phyloP scores from a whole-genome alignment of 2,329 filamentous ascomycete species.

The Elsinoe perseae region DNA sequence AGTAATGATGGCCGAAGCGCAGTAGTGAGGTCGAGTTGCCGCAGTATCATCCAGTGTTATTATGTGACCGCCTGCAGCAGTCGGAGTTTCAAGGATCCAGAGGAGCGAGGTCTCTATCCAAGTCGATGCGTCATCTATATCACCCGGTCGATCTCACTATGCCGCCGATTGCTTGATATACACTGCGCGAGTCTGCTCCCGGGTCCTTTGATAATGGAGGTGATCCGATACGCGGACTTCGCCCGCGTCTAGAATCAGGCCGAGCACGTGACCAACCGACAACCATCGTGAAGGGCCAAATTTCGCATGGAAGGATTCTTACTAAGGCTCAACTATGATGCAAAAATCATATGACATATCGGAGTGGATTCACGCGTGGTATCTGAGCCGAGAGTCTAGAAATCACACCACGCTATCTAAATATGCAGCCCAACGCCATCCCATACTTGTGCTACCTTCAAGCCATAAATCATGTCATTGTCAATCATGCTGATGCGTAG shows the following conservation, averaged over 20 bases:
- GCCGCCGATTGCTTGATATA: too few relatives aligned
- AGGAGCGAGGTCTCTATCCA: too few relatives aligned
- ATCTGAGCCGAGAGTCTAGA: constrained; percentile 12
- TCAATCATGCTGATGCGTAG: neutral
- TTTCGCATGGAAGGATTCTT: too few relatives aligned
- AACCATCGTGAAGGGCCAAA: too few relatives aligned
- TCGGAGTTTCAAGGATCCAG: too few relatives aligned
- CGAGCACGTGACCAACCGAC: constrained; percentile 3
- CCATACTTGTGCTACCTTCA: neutral
- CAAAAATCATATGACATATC: neutral
- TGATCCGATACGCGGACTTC: neutral
- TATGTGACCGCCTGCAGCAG: constrained; percentile 1
- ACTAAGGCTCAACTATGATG: neutral
- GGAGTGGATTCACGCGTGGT: constrained; percentile 9
- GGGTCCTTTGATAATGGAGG: neutral
- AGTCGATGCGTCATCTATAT: too few relatives aligned
- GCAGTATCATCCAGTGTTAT: constrained; percentile 80
- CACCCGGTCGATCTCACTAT: too few relatives aligned
- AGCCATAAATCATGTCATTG: constrained; percentile 1
- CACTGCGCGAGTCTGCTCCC: too few relatives aligned
- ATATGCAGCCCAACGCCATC: neutral
- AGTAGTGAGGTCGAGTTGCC: constrained; percentile 90
- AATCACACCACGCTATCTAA: neutral
- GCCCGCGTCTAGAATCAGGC: neutral
- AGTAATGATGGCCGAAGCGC: constrained; percentile 87